These are phyloP conservation scores for Porphyrellus cyaneotinctus DNA, from an alignment of 768 basidiomycete species.

Conservation along the genomic window DNA sequence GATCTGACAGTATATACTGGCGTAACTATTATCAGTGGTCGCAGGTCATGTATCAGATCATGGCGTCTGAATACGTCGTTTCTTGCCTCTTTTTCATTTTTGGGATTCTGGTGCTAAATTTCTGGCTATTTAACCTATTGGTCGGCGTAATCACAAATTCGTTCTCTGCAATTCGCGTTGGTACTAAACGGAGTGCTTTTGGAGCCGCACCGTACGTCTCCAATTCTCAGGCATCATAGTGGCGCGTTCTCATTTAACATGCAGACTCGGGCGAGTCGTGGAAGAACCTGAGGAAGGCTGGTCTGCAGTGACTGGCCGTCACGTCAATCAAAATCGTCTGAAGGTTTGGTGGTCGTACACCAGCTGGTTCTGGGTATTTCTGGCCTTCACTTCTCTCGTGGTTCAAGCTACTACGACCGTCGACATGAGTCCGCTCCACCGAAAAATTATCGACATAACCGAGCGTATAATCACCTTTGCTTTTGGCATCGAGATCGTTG, in stretches of 20 bases:
- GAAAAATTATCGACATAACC: slow-evolving; percentile 50
- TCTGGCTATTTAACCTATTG: slow-evolving; percentile 90
- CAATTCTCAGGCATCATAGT: not conserved
- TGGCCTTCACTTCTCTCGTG: slow-evolving; percentile 66
- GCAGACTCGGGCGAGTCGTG: slow-evolving; percentile 36
- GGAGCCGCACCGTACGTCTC: slow-evolving; percentile 52
- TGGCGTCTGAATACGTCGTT: slow-evolving; percentile 87
- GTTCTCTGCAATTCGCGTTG: slow-evolving; percentile 80
- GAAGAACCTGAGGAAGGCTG: slow-evolving; percentile 66
- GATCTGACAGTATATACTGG: not conserved
- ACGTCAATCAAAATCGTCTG: slow-evolving; percentile 43
- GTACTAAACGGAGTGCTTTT: slow-evolving; percentile 90
- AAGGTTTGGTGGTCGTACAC: slow-evolving; percentile 57
- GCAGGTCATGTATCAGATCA: slow-evolving; percentile 79
- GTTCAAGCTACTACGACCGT: slow-evolving; percentile 68
- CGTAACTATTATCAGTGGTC: slow-evolving; percentile 51
- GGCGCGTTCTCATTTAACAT: slow-evolving; percentile 2
- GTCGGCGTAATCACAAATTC: slow-evolving; percentile 96
- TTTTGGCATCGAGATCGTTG: slow-evolving; percentile 84
- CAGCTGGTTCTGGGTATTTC: slow-evolving; percentile 69
- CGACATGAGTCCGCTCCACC: slow-evolving; percentile 44
- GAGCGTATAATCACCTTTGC: slow-evolving; percentile 77
- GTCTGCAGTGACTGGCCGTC: slow-evolving; percentile 46
- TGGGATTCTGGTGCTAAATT: slow-evolving; percentile 82
- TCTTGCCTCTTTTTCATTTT: slow-evolving; percentile 85